Evolutionary conservation across 371 early-diverging fungal genomes (phyloP).

Genomic region (Blakeslea trispora): DNA sequence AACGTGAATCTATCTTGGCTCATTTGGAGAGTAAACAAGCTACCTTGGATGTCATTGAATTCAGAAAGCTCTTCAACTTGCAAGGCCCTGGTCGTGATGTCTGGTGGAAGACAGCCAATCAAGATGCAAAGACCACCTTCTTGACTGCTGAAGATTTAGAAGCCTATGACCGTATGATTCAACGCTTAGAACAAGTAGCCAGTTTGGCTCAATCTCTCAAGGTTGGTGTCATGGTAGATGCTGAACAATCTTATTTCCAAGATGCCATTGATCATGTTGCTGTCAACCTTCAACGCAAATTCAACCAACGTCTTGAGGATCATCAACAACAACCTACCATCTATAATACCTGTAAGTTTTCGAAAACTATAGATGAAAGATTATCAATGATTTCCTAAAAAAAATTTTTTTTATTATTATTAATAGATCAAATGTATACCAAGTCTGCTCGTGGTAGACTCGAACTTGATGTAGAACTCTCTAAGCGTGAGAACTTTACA

Average conservation of each 20-base stretch:
- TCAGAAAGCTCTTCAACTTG: constrained; percentile 37
- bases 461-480: constrained; percentile 67
- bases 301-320: constrained; percentile 53
- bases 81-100: constrained; percentile 41
- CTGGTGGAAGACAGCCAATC: constrained; percentile 31
- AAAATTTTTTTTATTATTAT: constrained; percentile 1
- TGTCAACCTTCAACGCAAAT: constrained; percentile 64
- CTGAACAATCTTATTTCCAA: constrained; percentile 95
- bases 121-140: constrained; percentile 8
- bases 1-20: constrained; percentile 25
- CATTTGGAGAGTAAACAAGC: constrained; percentile 14
- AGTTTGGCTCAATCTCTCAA: constrained; percentile 59
- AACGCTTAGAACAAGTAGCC: constrained; percentile 67
- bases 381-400: neutral
- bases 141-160: constrained; percentile 59
- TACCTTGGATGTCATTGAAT: constrained; percentile 33
- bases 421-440: constrained; percentile 89
- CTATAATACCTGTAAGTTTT: constrained; percentile 77
- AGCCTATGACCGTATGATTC: constrained; percentile 71
- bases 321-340: constrained; percentile 61
- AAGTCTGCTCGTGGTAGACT: constrained; percentile 72
- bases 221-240: constrained; percentile 89
- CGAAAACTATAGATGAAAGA: neutral
- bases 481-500: constrained; percentile 68
- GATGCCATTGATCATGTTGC: constrained; percentile 89